Conservation (phyloP, 352 stramenopile species). For the Globisporangium cederbergense region DNA sequence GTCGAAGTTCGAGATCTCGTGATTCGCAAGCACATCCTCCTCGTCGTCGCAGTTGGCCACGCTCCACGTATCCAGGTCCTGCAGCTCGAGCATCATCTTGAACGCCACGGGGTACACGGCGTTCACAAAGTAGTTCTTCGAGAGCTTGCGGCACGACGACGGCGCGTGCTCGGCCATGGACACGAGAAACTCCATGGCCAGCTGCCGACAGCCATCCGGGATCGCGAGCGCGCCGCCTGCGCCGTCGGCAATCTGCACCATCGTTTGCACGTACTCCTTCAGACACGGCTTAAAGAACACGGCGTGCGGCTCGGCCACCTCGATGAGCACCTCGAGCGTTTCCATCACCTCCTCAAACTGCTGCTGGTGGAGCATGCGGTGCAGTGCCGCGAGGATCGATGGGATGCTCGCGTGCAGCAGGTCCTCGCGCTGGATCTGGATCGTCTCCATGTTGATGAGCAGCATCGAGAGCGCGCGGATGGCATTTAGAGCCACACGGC, state of each 20-base stretch:
- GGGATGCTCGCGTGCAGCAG: slow-evolving; percentile 48
- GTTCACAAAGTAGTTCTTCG: slow-evolving; percentile 75
- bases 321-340: slow-evolving; percentile 77
- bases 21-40: slow-evolving; percentile 43
- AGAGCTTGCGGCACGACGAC: slow-evolving; percentile 53
- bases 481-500: slow-evolving; percentile 67
- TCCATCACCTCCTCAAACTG: slow-evolving; percentile 79
- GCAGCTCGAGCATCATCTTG: slow-evolving; percentile 82
- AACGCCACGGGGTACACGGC: slow-evolving; percentile 75
- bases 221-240: slow-evolving; percentile 17
- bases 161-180: slow-evolving; percentile 70
- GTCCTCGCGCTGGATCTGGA: slow-evolving; percentile 51
- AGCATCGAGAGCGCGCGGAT: slow-evolving; percentile 72
- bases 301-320: slow-evolving; percentile 70
- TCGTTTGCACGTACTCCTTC: slow-evolving; percentile 56
- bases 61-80: slow-evolving; percentile 72
- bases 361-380: slow-evolving; percentile 39
- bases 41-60: slow-evolving; percentile 65
- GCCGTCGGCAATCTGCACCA: slow-evolving; percentile 67
- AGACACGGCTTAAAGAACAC: slow-evolving; percentile 66
- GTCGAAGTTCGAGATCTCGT: slow-evolving; percentile 87
- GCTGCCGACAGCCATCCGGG: slow-evolving; percentile 66
- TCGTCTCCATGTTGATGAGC: slow-evolving; percentile 66
- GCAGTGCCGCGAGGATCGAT: slow-evolving; percentile 51
- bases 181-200: slow-evolving; percentile 85